phyloP scores from a whole-genome alignment of 2,329 filamentous ascomycete genomes.

The Talaromyces sp. region DNA sequence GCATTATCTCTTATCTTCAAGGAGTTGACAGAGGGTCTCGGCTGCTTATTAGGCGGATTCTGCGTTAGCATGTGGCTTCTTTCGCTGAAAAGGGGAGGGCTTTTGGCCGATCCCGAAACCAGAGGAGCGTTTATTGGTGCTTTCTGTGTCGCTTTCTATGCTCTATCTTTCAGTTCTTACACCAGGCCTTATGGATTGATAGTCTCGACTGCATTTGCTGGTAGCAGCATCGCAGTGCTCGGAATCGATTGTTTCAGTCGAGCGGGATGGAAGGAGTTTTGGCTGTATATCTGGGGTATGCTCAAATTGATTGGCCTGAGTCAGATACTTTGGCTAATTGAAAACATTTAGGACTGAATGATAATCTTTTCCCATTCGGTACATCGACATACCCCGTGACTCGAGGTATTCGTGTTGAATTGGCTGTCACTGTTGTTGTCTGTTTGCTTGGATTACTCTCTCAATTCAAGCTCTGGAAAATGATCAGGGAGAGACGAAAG shows the following conservation, averaged over 20 bases:
- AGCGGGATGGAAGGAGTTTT: slow-evolving; percentile 93
- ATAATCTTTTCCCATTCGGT: slow-evolving; percentile 71
- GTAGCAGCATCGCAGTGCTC: slow-evolving; percentile 72
- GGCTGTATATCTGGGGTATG: slow-evolving; percentile 83
- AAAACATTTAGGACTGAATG: slow-evolving; percentile 59
- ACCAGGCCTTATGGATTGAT: slow-evolving; percentile 79
- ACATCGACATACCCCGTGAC: slow-evolving; percentile 80
- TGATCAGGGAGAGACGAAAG: slow-evolving; percentile 58
- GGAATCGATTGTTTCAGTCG: slow-evolving; percentile 88
- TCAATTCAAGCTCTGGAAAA: slow-evolving; percentile 80
- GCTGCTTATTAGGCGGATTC: slow-evolving; percentile 82
- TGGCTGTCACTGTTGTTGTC: slow-evolving; percentile 72
- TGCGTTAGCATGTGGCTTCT: slow-evolving; percentile 88
- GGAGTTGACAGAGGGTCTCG: slow-evolving; percentile 79
- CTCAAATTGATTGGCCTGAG: not conserved
- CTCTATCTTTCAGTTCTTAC: slow-evolving; percentile 72
- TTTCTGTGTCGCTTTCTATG: slow-evolving; percentile 66
- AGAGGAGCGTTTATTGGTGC: slow-evolving; percentile 73
- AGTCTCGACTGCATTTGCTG: slow-evolving; percentile 70
- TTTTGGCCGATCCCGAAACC: slow-evolving; percentile 60
- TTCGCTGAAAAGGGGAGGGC: slow-evolving; percentile 69
- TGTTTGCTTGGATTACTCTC: slow-evolving; percentile 73
- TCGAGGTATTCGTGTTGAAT: slow-evolving; percentile 79
- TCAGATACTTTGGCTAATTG: not conserved
- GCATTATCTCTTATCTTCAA: slow-evolving; percentile 72